These are phyloP conservation scores for Russula foetens DNA, from an alignment of 768 basidiomycete genomes.

Conservation along the genomic window DNA sequence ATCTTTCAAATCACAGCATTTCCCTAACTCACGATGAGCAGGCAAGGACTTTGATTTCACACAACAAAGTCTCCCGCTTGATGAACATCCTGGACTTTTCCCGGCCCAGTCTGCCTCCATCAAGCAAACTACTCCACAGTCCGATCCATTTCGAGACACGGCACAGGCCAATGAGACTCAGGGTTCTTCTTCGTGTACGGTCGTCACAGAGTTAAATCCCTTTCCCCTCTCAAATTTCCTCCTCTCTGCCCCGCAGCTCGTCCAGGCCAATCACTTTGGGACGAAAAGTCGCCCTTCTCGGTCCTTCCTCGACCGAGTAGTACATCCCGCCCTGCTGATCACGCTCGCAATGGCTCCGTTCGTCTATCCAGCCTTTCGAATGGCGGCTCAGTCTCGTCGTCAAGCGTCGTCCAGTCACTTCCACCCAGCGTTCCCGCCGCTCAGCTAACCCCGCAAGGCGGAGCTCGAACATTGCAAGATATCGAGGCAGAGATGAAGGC, in stretches of 20 bases:
- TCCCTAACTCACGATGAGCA: constrained; percentile 25
- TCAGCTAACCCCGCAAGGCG: constrained; percentile 26
- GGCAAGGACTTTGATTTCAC: constrained; percentile 93
- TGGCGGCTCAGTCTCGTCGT: constrained; percentile 12
- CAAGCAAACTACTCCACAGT: background rate
- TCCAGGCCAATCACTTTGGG: constrained; percentile 72
- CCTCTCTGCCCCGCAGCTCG: constrained; percentile 33
- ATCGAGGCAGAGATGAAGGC: constrained; percentile 81
- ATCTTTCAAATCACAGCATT: background rate
- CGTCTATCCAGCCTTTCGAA: constrained; percentile 11
- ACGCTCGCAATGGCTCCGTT: constrained; percentile 22
- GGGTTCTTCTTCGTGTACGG: constrained; percentile 25
- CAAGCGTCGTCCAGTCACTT: constrained; percentile 13
- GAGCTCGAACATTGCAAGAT: constrained; percentile 56
- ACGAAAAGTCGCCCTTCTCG: constrained; percentile 71
- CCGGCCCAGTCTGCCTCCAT: background rate
- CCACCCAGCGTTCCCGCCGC: constrained; percentile 11
- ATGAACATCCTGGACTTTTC: constrained; percentile 18
- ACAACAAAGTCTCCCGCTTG: constrained; percentile 32
- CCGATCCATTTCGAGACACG: constrained; percentile 7
- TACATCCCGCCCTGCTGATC: constrained; percentile 22
- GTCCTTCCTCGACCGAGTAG: constrained; percentile 40
- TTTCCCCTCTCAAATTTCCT: constrained; percentile 25
- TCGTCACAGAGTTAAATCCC: constrained; percentile 18
- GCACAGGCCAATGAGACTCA: constrained; percentile 11